Evolutionary conservation across 2,329 filamentous ascomycete species (phyloP).

Genomic region (Zelopaecilomyces penicillatus): DNA sequence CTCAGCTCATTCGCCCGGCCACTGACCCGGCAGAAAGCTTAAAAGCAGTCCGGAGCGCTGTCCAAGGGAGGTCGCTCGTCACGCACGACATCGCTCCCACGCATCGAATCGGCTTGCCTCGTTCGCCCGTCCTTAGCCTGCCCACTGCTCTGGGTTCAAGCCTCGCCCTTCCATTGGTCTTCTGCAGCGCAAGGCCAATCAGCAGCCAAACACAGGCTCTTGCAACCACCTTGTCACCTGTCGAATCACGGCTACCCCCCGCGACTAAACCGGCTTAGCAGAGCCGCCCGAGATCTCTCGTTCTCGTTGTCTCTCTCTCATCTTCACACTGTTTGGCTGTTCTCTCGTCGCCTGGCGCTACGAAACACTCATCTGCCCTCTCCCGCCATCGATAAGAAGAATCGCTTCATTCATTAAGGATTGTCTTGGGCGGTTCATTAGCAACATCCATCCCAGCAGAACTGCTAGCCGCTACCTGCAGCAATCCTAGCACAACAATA

Average conservation of each 20-base stretch:
- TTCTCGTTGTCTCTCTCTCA: too few species aligned
- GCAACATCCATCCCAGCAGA: too few species aligned
- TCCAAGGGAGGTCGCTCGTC: constrained; percentile 1
- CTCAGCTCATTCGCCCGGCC: too few species aligned
- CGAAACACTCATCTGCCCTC: too few species aligned
- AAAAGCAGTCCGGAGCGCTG: constrained; percentile 1
- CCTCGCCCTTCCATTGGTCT: too few species aligned
- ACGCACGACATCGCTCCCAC: constrained; percentile 1
- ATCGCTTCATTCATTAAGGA: too few species aligned
- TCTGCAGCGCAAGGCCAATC: constrained; percentile 2
- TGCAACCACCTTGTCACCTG: constrained; percentile 3
- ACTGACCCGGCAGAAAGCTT: constrained; percentile 5
- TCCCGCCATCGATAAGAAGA: too few species aligned
- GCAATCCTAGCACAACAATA: too few species aligned
- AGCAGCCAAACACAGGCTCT: constrained; percentile 4
- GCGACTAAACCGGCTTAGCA: constrained; percentile 11
- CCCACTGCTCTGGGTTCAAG: not conserved
- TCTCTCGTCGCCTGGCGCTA: too few species aligned
- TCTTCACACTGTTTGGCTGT: too few species aligned
- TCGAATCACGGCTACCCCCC: constrained; percentile 9
- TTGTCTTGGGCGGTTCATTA: too few species aligned
- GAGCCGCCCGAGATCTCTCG: constrained; percentile 10
- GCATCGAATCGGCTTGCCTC: constrained; percentile 2
- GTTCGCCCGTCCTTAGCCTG: not conserved
- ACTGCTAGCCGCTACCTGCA: too few species aligned